Conservation (phyloP, 371 early-diverging fungal genomes). For the Rhizopus stolonifer region DNA sequence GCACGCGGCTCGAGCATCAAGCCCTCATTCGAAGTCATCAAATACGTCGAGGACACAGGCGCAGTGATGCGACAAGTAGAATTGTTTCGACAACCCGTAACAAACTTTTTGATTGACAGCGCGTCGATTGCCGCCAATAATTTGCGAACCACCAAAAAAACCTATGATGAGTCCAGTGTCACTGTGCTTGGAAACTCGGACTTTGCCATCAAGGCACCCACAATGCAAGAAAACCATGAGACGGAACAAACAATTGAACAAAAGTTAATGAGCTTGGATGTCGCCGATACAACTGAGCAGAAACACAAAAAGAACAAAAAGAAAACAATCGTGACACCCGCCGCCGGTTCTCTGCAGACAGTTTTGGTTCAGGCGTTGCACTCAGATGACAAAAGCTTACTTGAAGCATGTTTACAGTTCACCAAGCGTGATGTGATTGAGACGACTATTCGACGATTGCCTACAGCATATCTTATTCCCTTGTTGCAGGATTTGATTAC, state of each 20-base stretch:
- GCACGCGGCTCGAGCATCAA: conserved; percentile 72
- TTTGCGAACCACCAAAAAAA: conserved; percentile 48
- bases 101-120: conserved; percentile 56
- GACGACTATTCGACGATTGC: conserved; percentile 69
- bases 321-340: conserved; percentile 24
- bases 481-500: conserved; percentile 65
- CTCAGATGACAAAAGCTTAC: conserved; percentile 62
- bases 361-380: conserved; percentile 80
- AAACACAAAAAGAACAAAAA: conserved; percentile 23
- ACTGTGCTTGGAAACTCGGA: conserved; percentile 47
- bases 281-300: conserved; percentile 22
- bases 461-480: conserved; percentile 72
- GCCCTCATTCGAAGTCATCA: conserved; percentile 74
- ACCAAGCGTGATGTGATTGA: conserved; percentile 63
- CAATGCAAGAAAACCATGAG: conserved; percentile 16
- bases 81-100: conserved; percentile 52
- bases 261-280: conserved; percentile 30
- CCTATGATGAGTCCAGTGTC: conserved; percentile 48
- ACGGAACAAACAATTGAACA: conserved; percentile 41
- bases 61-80: conserved; percentile 39
- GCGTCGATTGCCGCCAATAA: conserved; percentile 53
- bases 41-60: conserved; percentile 31
- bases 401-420: conserved; percentile 68
- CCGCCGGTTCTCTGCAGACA: conserved; percentile 67
- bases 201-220: conserved; percentile 37